A percentile compares a stretch with the other conserved stretches of the same genome.
Evolutionary conservation across 1,139 yeast species (phyloP).

Genomic region (Taphrina populina): DNA sequence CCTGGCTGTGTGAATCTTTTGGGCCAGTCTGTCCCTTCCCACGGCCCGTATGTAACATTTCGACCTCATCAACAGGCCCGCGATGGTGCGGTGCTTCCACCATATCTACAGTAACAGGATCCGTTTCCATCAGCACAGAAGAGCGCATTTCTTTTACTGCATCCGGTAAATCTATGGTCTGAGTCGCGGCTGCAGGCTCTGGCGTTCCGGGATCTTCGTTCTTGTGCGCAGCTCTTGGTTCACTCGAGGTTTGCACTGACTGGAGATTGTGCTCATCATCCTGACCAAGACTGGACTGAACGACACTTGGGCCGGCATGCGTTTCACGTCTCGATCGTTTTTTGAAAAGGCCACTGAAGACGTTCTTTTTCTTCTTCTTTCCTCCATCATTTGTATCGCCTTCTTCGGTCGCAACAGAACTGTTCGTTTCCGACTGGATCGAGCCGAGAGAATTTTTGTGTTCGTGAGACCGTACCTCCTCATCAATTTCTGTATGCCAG

Average conservation of each 20-base stretch:
- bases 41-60: constrained; percentile 10
- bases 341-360: constrained; percentile 31
- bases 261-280: neutral
- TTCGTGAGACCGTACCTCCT: neutral
- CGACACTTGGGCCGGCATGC: neutral
- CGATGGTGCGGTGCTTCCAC: constrained; percentile 28
- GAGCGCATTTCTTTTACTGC: constrained; percentile 27
- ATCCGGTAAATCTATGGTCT: constrained; percentile 5
- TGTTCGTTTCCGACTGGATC: constrained; percentile 1
- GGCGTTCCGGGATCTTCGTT: neutral
- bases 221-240: neutral
- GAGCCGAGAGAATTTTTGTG: constrained; percentile 3
- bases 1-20: neutral
- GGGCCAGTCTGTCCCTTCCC: neutral
- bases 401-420: constrained; percentile 2
- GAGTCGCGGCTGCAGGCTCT: neutral
- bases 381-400: constrained; percentile 3
- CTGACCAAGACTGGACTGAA: neutral
- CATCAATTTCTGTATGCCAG: neutral
- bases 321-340: constrained; percentile 18
- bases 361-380: constrained; percentile 30
- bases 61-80: constrained; percentile 25
- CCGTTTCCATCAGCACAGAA: constrained; percentile 20
- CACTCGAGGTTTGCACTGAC: neutral
- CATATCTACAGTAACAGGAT: constrained; percentile 25